Base-by-base conservation (phyloP, 495 filamentous ascomycete species). In the Symbiotaphrina buchneri region DNA sequence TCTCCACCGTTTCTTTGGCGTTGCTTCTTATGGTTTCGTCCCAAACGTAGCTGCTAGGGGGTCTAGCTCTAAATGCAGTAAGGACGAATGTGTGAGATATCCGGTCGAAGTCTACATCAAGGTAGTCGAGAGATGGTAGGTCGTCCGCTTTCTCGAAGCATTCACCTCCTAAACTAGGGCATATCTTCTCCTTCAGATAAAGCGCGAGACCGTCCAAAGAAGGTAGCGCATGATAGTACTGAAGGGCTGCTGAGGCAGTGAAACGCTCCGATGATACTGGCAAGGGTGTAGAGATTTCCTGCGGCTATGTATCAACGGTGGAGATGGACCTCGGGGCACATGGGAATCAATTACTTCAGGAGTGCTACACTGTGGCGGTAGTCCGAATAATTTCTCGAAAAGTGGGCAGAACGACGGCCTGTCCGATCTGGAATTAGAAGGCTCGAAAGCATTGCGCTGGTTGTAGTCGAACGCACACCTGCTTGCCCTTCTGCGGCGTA, bases 71-170 rank as follows among this genome's bases (percentile, higher is more conserved):
- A 29, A 63, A 43, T n/a, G 64, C 65, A 4, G 65, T 68, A 16
- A 74, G 27, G 15, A 65, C 68, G 19, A 81, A 39, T 1, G 68
- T 58, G 32, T 74, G 63, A 10, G 75, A 71, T 30, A 68, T 64
- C 19, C 60, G 54, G 49, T 87, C 75, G 53, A 73, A 90, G 31
- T 82, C 74, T 18, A 91, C 51, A 47, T 91, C 82, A 8, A 90
- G 34, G 13, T 70, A 68, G 37, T 65, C 62, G 11, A 71, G 75
- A 10, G 50, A 53, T 34, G 55, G 29, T 33, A 68, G 28, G 3
- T 39, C 42, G 18, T 33, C 31, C 7, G 52, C 54, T n/a, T 39
- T 39, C 0, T 35, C 28, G 6, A 40, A 43, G 39, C 67, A 72
- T 20, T 40, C 39, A 6, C 20, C 27, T 36, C 56, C 46, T 1